Evolutionary conservation across 139 green algal species (phyloP), one percentile per base, ranked within the genome.

Genomic region (Coelastrella sp.): DNA sequence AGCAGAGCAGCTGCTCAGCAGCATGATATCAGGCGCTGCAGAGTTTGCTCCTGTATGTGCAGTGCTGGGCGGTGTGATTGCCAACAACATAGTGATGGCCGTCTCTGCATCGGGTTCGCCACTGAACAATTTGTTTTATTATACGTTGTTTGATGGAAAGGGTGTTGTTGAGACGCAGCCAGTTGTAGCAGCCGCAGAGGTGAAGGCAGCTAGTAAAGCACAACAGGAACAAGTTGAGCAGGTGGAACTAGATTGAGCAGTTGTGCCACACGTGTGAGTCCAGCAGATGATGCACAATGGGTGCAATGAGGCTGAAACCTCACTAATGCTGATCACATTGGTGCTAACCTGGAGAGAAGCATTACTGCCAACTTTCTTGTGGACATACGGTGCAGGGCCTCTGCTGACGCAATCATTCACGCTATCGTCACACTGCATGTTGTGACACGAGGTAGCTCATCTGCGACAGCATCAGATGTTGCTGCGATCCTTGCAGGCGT

Each of bases 101-200:
- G 84, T 99, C 9, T 96, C 93, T 19, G 32, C 80, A 4, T 94
- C 94, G 37, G 90, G 90, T 2, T 87, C 91, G 34, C 96, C 95
- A 23, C 75, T 99, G 37, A 89, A 94, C 43, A 99, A 99, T 85
- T 88, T 97, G 15, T 96, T 98, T 64, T 94, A 95, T 25, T 98
- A 92, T 78, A 85, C 53, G 17, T 50, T 94, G 23, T 34, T 64
- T 5, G 93, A 96, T 53, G 88, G 89, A 13, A 79, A 50, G 43
- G 94, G 91, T 5, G 34, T 89, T 27, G 87, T 94, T 38, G 91
- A 95, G 79, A 40, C 76, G 19, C 64, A 57, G 66, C 80, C 80
- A 57, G 41, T 15, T 4, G 62, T 17, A 11, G 40, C 41, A 19
- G 60, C 17, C 2, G 72, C 51, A 71, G 74, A 21, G 17, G 17